Evolutionary conservation across 164 flowering plant genomes (phyloP).

Genomic region (Vitis rotundifolia): DNA sequence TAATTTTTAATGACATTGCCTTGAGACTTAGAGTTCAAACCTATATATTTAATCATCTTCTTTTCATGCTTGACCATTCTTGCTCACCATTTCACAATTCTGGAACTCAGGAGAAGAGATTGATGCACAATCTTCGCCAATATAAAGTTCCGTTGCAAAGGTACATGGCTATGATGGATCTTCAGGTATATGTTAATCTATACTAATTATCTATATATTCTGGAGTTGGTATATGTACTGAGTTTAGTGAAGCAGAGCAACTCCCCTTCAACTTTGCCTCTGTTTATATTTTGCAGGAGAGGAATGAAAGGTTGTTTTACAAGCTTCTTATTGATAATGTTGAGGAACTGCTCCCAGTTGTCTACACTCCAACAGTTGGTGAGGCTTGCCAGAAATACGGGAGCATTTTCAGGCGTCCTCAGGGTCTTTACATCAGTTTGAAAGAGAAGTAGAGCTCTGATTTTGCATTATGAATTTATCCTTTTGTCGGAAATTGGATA

Average conservation of each 20-base stretch:
- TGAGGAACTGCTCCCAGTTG: conserved; percentile 80
- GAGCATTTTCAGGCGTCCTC: conserved; percentile 82
- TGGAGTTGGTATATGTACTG: background rate
- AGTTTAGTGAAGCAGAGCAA: background rate
- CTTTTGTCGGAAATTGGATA: background rate
- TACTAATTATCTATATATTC: background rate
- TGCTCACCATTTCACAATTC: conserved; percentile 2
- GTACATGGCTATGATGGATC: conserved; percentile 67
- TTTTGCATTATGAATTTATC: background rate
- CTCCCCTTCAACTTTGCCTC: too few species aligned
- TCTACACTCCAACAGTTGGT: conserved; percentile 88
- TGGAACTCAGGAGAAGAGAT: conserved; percentile 46
- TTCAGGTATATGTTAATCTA: conserved; percentile 35
- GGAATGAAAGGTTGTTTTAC: conserved; percentile 79
- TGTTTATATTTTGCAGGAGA: conserved; percentile 49
- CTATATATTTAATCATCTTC: background rate
- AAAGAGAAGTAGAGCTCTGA: conserved; percentile 61
- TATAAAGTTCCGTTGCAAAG: conserved; percentile 61
- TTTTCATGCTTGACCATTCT: background rate
- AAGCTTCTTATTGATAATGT: conserved; percentile 83
- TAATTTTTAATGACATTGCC: conserved; percentile 5
- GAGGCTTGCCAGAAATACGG: conserved; percentile 94
- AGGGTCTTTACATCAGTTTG: conserved; percentile 84
- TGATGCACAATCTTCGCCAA: conserved; percentile 51
- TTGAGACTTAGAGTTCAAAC: background rate